Evolutionary conservation across 352 stramenopile genomes (phyloP).

Genomic region (Thraustochytrium striatum): DNA sequence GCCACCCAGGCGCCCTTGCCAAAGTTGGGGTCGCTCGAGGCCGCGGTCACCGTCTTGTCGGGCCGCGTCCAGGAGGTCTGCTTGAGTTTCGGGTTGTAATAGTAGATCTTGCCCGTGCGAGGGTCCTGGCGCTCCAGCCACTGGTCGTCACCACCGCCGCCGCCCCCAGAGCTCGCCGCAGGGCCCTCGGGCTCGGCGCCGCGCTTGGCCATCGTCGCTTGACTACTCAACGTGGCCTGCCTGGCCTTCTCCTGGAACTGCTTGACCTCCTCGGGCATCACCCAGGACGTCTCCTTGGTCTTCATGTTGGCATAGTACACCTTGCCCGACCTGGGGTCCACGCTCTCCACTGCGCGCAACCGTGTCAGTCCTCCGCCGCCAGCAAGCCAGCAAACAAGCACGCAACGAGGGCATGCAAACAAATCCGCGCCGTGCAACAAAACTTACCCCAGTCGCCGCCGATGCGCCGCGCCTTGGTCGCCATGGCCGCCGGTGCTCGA

Average conservation of each 20-base stretch:
- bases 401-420: too few species aligned
- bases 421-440: too few species aligned
- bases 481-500: background rate
- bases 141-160: background rate
- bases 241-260: slow-evolving; percentile 29
- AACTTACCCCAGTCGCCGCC: slow-evolving; percentile 42
- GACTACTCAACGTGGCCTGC: too few species aligned
- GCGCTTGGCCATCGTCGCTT: background rate
- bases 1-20: slow-evolving; percentile 35
- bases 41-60: background rate
- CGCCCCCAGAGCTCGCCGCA: background rate
- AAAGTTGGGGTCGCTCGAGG: background rate
- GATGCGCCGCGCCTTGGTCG: slow-evolving; percentile 44
- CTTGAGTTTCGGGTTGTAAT: slow-evolving; percentile 48
- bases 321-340: slow-evolving; percentile 33
- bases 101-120: slow-evolving; percentile 14
- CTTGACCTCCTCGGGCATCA: slow-evolving; percentile 45
- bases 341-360: slow-evolving; percentile 40
- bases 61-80: slow-evolving; percentile 42
- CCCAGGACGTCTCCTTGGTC: slow-evolving; percentile 48
- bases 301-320: slow-evolving; percentile 48
- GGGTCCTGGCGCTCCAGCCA: slow-evolving; percentile 44
- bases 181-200: background rate
- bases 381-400: too few species aligned
- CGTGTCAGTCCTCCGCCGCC: too few species aligned